Evolutionary conservation across 2,329 filamentous ascomycete genomes (phyloP).

Genomic region (Tolypocladium guangdongense): DNA sequence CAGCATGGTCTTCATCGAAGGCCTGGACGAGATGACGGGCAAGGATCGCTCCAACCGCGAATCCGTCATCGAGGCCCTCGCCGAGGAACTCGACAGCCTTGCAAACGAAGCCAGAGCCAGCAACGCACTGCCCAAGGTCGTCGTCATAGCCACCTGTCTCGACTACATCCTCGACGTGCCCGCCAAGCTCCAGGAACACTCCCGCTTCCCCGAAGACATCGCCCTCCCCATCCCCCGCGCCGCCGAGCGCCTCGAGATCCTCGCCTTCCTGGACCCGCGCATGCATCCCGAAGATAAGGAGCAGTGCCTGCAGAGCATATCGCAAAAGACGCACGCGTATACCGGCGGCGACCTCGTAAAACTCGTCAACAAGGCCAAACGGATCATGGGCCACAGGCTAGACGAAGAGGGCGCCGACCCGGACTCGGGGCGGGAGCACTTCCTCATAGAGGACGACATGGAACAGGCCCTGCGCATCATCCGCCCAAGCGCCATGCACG

Average conservation of each 20-base stretch:
- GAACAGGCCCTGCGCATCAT: constrained; percentile 55
- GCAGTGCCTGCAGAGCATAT: constrained; percentile 46
- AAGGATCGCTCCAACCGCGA: constrained; percentile 42
- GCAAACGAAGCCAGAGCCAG: constrained; percentile 24
- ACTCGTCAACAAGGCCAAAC: constrained; percentile 35
- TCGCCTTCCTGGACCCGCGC: constrained; percentile 45
- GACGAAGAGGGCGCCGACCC: constrained; percentile 8
- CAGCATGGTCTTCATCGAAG: constrained; percentile 69
- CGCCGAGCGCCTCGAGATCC: constrained; percentile 59
- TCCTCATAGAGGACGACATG: constrained; percentile 40
- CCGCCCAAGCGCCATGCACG: constrained; percentile 77
- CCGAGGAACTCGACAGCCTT: constrained; percentile 45
- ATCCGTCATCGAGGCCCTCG: constrained; percentile 39
- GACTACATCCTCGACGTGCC: constrained; percentile 65
- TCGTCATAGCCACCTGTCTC: constrained; percentile 65
- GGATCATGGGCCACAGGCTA: constrained; percentile 15
- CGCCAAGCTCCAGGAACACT: constrained; percentile 49
- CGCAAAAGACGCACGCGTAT: constrained; percentile 75
- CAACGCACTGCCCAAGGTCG: constrained; percentile 40
- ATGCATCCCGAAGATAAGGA: constrained; percentile 38
- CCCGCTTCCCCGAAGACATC: constrained; percentile 57
- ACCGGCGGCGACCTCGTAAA: constrained; percentile 67
- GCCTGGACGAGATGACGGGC: constrained; percentile 59
- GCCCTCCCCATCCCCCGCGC: constrained; percentile 69
- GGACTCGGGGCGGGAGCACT: constrained; percentile 11